Conservation (phyloP, 129 eudicot species). For the carrot (Daucus carota) region DH1_v3.0 NC_030381.2:45196501-45197000, state of each 20-base stretch:
- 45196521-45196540: neutral
- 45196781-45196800: slow-evolving; percentile 2
- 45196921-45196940: slow-evolving; percentile 12
- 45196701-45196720: neutral
- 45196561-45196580: neutral
- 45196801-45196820: slow-evolving; percentile 49
- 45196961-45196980: neutral
- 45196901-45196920: slow-evolving; percentile 39
- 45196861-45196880: slow-evolving; percentile 53
- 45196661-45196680: neutral
- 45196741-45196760: neutral
- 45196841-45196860: slow-evolving; percentile 65
- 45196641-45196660: neutral
- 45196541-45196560: neutral
- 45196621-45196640: neutral
- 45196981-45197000: neutral
- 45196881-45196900: slow-evolving; percentile 37
- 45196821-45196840: slow-evolving; percentile 48
- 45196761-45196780: neutral
- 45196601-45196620: neutral
- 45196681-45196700: neutral
- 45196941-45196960: slow-evolving; percentile 3
- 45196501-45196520: neutral
- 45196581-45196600: neutral
- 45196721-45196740: neutral